Percentiles rank a stretch among this genome's conserved stretches.
Conservation (phyloP, 2,329 filamentous ascomycete species). For the Fusarium albidum region DNA sequence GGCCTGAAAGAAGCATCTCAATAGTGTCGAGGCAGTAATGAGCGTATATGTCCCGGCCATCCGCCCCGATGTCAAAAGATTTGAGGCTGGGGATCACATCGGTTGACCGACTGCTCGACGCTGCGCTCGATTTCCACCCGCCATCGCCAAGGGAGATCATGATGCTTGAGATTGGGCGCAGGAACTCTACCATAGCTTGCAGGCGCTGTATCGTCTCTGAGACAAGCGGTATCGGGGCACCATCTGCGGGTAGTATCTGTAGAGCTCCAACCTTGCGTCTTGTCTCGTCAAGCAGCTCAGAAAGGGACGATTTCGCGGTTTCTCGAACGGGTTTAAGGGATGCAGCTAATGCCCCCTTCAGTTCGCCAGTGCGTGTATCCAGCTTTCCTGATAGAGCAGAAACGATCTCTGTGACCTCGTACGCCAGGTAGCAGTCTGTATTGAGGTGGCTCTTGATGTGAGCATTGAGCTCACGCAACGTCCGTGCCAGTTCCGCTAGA, state of each 20-base stretch:
- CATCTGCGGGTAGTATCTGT: slow-evolving; percentile 77
- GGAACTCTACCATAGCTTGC: slow-evolving; percentile 86
- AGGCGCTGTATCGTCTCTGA: slow-evolving; percentile 86
- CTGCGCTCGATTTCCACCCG: slow-evolving; percentile 75
- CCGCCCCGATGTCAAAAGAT: slow-evolving; percentile 87
- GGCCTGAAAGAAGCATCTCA: slow-evolving; percentile 76
- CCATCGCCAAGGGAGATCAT: slow-evolving; percentile 93
- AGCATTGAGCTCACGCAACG: slow-evolving; percentile 85
- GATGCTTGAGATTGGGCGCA: slow-evolving; percentile 85
- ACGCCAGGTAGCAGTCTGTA: slow-evolving; percentile 94
- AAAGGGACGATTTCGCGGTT: slow-evolving; percentile 86
- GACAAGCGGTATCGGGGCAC: slow-evolving; percentile 79
- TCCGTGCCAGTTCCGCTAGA: slow-evolving; percentile 83
- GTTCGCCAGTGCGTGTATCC: slow-evolving; percentile 82
- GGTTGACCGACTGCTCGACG: slow-evolving; percentile 62
- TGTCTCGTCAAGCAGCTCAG: slow-evolving; percentile 84
- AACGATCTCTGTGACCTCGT: slow-evolving; percentile 93
- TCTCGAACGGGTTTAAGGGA: slow-evolving; percentile 90
- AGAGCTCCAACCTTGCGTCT: slow-evolving; percentile 73
- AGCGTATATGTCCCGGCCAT: slow-evolving; percentile 86
- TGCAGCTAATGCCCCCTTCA: slow-evolving; percentile 84
- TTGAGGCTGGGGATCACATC: slow-evolving; percentile 75
- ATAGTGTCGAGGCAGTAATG: slow-evolving; percentile 92
- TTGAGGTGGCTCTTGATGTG: slow-evolving; percentile 87
- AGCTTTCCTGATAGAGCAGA: slow-evolving; percentile 80